Evolutionary conservation across 371 early-diverging fungal genomes (phyloP).

Genomic region (Mortierella sp.): DNA sequence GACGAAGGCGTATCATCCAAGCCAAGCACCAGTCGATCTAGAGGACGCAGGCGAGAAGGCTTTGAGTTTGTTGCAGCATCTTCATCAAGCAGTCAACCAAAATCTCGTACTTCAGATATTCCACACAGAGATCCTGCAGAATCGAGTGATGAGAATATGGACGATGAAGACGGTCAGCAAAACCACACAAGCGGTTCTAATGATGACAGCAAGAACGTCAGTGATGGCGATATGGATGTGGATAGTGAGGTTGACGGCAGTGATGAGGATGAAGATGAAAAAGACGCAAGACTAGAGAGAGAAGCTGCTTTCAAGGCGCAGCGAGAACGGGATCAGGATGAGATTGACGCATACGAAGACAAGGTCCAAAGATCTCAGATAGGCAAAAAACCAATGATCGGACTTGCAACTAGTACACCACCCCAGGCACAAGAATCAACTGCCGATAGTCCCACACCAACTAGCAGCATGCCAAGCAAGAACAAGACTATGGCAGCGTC

Average conservation of each 20-base stretch:
- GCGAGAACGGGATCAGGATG: conserved; percentile 20
- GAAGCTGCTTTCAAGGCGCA: conserved; percentile 38
- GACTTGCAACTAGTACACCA: conserved; percentile 2
- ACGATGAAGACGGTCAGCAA: not conserved
- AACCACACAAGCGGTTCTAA: not conserved
- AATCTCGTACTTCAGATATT: not conserved
- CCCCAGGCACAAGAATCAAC: not conserved
- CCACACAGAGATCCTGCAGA: not conserved
- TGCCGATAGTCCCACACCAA: conserved; percentile 3
- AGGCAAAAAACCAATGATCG: conserved; percentile 24
- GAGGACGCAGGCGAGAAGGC: conserved; percentile 23
- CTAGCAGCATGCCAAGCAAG: conserved; percentile 4
- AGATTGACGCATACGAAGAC: conserved; percentile 36
- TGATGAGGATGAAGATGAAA: conserved; percentile 34
- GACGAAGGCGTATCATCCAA: conserved; percentile 20
- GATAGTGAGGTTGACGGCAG: conserved; percentile 11
- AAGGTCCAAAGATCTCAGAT: conserved; percentile 17
- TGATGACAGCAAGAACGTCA: not conserved
- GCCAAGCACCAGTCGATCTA: conserved; percentile 14
- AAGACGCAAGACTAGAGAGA: conserved; percentile 14
- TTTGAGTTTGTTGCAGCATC: conserved; percentile 38
- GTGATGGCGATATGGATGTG: conserved; percentile 18
- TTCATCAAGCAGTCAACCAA: conserved; percentile 1
- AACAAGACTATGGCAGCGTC: conserved; percentile 41
- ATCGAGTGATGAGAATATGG: conserved; percentile 10